Percentiles rank a stretch among this genome's conserved stretches.
phyloP scores from a whole-genome alignment of 2,329 filamentous ascomycete genomes.

The Ilyonectria robusta region DNA sequence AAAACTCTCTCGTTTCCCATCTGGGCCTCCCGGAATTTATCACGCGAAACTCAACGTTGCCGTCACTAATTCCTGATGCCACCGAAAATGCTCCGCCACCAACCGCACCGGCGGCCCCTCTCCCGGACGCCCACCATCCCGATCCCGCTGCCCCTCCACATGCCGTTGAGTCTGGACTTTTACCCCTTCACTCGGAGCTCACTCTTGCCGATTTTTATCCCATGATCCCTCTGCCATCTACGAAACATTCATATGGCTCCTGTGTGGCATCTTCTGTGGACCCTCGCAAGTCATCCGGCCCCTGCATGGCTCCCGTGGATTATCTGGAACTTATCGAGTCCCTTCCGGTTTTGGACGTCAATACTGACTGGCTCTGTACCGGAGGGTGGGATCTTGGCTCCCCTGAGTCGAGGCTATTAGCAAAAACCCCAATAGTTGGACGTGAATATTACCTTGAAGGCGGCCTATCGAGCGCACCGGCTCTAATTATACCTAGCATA shows the following conservation, averaged over 20 bases:
- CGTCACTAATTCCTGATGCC: background rate
- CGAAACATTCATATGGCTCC: background rate
- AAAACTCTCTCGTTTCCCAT: background rate
- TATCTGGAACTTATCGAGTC: background rate
- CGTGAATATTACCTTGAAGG: background rate
- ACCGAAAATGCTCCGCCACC: background rate
- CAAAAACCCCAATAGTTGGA: background rate
- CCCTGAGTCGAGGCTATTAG: background rate
- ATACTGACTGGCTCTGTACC: background rate
- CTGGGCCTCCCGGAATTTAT: background rate
- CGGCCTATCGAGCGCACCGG: background rate
- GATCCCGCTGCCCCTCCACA: background rate
- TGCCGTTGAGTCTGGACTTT: background rate
- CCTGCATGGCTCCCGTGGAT: background rate
- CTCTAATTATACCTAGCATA: background rate
- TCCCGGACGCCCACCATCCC: background rate
- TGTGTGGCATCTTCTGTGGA: background rate
- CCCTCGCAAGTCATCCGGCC: background rate
- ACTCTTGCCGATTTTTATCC: background rate
- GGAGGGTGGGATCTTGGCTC: background rate
- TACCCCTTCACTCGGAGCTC: background rate
- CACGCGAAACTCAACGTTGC: background rate
- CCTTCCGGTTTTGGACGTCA: background rate
- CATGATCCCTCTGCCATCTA: background rate
- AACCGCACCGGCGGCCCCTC: background rate